A percentile compares a stretch with the other conserved stretches of the same genome.
phyloP scores from a whole-genome alignment of 305 asterid species.

The Coffea humblotiana region DNA sequence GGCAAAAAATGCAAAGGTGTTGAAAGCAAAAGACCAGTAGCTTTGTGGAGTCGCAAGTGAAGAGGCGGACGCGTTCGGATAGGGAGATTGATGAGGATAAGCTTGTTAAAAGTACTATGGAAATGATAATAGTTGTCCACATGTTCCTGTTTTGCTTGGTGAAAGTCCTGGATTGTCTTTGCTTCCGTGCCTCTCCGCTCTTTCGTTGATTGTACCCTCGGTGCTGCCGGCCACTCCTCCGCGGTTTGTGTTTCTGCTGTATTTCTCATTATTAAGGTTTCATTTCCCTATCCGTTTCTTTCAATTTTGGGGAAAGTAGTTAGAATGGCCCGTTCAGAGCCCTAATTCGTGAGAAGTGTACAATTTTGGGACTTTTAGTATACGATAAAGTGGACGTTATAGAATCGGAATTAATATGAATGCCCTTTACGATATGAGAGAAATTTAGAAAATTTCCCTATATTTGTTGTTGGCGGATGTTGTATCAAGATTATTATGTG shows the following conservation, averaged over 20 bases:
- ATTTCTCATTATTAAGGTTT: not conserved
- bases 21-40: not conserved
- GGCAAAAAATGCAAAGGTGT: constrained; percentile 20
- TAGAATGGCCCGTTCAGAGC: too few species aligned
- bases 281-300: not conserved
- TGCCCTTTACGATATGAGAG: too few species aligned
- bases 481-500: too few species aligned
- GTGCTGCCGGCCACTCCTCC: constrained; percentile 90
- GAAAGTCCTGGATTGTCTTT: constrained; percentile 85
- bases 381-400: too few species aligned
- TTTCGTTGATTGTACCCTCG: constrained; percentile 93
- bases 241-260: constrained; percentile 46
- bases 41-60: constrained; percentile 38
- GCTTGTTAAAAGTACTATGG: constrained; percentile 52
- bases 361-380: too few species aligned
- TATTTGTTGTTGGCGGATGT: too few species aligned
- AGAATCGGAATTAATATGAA: too few species aligned
- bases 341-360: too few species aligned
- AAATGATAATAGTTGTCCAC: constrained; percentile 49
- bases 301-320: not conserved
- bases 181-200: constrained; percentile 63
- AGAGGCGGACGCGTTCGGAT: constrained; percentile 83
- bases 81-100: constrained; percentile 67
- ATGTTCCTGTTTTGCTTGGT: constrained; percentile 85
- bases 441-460: too few species aligned